These are phyloP conservation scores for Fusarium coffeatum DNA, from an alignment of 2,329 filamentous ascomycete species.

Conservation along the genomic window DNA sequence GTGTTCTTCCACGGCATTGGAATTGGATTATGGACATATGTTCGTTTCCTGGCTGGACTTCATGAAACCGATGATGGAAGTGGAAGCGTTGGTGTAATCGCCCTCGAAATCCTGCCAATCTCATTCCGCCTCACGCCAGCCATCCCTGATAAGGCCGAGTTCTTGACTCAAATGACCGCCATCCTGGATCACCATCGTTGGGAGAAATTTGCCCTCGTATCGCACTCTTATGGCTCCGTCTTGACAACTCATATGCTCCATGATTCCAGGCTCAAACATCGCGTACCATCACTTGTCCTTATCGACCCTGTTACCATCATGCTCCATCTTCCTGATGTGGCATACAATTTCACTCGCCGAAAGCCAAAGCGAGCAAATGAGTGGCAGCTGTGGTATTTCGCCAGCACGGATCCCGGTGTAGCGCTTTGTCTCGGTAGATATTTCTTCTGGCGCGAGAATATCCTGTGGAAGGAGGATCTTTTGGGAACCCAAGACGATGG, in stretches of 20 bases:
- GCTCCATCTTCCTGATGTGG: slow-evolving; percentile 75
- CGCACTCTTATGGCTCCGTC: slow-evolving; percentile 74
- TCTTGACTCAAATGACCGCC: slow-evolving; percentile 65
- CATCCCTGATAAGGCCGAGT: slow-evolving; percentile 63
- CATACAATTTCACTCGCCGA: slow-evolving; percentile 75
- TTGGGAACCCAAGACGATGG: slow-evolving; percentile 40
- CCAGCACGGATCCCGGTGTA: slow-evolving; percentile 73
- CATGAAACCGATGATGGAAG: slow-evolving; percentile 48
- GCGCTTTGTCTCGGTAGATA: slow-evolving; percentile 71
- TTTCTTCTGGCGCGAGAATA: slow-evolving; percentile 79
- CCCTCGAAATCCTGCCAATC: slow-evolving; percentile 73
- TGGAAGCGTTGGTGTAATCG: slow-evolving; percentile 70
- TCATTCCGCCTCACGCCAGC: slow-evolving; percentile 70
- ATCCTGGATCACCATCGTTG: slow-evolving; percentile 70
- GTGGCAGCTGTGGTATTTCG: slow-evolving; percentile 78
- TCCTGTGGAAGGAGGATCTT: slow-evolving; percentile 76
- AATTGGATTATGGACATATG: slow-evolving; percentile 73
- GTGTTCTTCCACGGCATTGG: slow-evolving; percentile 79
- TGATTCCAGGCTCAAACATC: slow-evolving; percentile 58
- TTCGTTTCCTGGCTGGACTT: slow-evolving; percentile 65
- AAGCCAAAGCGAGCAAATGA: slow-evolving; percentile 70
- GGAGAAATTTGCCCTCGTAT: slow-evolving; percentile 68
- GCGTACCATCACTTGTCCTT: slow-evolving; percentile 62
- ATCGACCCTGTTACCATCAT: slow-evolving; percentile 74
- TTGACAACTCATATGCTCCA: slow-evolving; percentile 71